phyloP scores from a whole-genome alignment of 495 filamentous ascomycete species.

The Neurospora hispaniola region DNA sequence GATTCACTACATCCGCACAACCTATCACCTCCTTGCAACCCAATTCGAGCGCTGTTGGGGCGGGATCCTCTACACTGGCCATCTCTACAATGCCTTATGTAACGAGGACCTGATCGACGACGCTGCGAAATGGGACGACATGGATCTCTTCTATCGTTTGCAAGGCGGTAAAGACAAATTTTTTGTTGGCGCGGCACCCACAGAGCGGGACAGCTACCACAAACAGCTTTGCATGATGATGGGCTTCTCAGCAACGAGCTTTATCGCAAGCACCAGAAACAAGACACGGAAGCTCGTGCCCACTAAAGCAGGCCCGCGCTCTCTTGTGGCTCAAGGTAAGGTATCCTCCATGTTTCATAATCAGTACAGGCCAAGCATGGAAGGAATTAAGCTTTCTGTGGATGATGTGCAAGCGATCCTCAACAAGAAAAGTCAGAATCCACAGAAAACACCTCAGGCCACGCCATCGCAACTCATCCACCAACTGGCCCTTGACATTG shows the following conservation, averaged over 20 bases:
- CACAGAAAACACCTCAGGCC: not conserved
- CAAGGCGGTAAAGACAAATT: conserved; percentile 3
- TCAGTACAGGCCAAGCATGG: not conserved
- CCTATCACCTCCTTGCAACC: not conserved
- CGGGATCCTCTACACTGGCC: conserved; percentile 2
- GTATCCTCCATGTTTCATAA: not conserved
- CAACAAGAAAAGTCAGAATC: not conserved
- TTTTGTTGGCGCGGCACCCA: conserved; percentile 1
- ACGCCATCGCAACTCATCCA: not conserved
- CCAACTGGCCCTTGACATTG: not conserved
- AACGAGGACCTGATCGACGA: not conserved
- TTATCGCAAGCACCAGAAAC: conserved; percentile 1
- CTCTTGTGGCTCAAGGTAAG: not conserved
- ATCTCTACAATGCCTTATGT: conserved; percentile 3
- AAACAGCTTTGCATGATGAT: conserved; percentile 3
- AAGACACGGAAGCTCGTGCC: not conserved
- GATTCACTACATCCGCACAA: not conserved
- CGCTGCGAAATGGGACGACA: conserved; percentile 2
- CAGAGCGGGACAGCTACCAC: not conserved
- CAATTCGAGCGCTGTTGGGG: not conserved
- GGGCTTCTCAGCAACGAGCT: conserved; percentile 2
- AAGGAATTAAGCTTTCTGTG: not conserved
- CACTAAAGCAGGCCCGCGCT: not conserved
- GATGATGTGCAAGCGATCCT: not conserved
- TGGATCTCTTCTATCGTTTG: not conserved